These are phyloP conservation scores for Ananas comosus DNA, from an alignment of 176 grass and related monocot species.

Conservation along the genomic window DNA sequence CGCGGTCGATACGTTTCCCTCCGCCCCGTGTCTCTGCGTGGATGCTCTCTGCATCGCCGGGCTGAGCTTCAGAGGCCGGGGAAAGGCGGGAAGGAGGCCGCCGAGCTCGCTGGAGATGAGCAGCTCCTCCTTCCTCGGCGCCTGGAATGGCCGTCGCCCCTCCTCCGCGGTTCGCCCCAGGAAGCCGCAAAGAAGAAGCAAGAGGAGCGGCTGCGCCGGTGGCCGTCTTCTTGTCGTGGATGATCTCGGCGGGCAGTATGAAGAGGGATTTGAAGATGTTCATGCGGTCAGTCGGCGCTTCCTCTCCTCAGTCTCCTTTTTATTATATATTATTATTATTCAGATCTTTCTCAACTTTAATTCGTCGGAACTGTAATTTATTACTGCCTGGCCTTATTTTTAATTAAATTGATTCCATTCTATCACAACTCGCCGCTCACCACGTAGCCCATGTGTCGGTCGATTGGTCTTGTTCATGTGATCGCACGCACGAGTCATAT, in stretches of 20 bases:
- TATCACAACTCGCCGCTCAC: neutral
- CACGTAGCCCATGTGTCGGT: no score
- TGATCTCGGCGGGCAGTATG: conserved; percentile 36
- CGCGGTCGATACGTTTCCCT: neutral
- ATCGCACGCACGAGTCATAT: no score
- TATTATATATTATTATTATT: neutral
- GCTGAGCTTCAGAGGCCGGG: conserved; percentile 6
- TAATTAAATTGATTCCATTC: neutral
- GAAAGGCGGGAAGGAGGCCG: conserved; percentile 1
- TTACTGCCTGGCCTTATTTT: no score
- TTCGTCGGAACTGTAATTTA: no score
- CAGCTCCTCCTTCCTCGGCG: conserved; percentile 21
- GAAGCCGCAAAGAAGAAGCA: conserved; percentile 8
- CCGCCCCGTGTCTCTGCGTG: conserved; percentile 16
- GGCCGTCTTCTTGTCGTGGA: conserved; percentile 15
- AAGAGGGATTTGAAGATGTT: conserved; percentile 36
- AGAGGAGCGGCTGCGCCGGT: neutral
- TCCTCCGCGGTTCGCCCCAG: neutral
- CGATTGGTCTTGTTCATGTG: no score
- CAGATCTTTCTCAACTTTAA: neutral
- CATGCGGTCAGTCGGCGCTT: conserved; percentile 7
- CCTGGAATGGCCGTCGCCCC: conserved; percentile 10
- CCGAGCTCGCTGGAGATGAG: conserved; percentile 15
- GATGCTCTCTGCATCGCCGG: neutral
- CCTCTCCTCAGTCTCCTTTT: neutral